Percentiles rank a stretch among this genome's conserved stretches.
Evolutionary conservation across 179 eudicot species (phyloP).

Genomic region (Silene noctiflora): DNA sequence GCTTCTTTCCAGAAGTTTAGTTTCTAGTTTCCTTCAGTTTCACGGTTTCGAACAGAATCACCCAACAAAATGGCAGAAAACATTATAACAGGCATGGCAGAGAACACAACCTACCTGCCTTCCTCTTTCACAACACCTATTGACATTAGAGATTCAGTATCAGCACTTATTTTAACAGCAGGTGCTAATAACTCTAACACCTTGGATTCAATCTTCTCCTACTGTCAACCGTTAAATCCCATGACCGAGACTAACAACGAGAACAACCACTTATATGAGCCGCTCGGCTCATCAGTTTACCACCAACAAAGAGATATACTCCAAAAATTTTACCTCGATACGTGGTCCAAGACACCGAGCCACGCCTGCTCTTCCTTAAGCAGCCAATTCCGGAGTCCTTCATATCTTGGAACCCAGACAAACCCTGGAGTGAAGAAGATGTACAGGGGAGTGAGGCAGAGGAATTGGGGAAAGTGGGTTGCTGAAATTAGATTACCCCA

Average conservation of each 20-base stretch:
- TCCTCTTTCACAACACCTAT: constrained; percentile 21
- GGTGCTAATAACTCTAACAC: constrained; percentile 51
- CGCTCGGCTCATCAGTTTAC: constrained; percentile 70
- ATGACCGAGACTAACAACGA: constrained; percentile 8
- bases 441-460: constrained; percentile 86
- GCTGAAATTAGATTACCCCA: constrained; percentile 90
- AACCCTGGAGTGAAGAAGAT: constrained; percentile 51
- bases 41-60: neutral
- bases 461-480: constrained; percentile 98
- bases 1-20: constrained; percentile 21
- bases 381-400: constrained; percentile 24
- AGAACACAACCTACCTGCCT: constrained; percentile 25
- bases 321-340: constrained; percentile 51
- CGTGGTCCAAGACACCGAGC: constrained; percentile 23
- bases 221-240: constrained; percentile 37
- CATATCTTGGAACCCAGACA: constrained; percentile 16
- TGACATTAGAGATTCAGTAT: constrained; percentile 52
- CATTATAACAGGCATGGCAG: constrained; percentile 37
- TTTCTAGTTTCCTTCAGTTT: constrained; percentile 6
- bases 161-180: constrained; percentile 58
- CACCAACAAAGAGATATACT: constrained; percentile 68
- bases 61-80: neutral
- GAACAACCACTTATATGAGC: constrained; percentile 31
- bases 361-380: constrained; percentile 11
- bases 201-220: constrained; percentile 65